Conservation (phyloP, 2,329 filamentous ascomycete genomes). For the Cladophialophora immunda region DNA sequence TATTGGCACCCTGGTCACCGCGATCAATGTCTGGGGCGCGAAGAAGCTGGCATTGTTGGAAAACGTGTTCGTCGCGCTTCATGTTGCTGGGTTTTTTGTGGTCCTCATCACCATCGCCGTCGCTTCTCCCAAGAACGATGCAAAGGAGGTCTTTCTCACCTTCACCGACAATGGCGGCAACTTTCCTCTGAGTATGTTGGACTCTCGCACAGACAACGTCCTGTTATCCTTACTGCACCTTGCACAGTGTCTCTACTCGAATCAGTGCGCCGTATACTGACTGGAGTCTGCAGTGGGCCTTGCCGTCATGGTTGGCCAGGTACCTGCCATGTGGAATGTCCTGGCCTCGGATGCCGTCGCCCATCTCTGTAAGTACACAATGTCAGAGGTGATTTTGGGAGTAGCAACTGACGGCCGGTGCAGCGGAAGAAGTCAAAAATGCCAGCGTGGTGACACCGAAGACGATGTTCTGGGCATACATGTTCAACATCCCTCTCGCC, state of each 20-base stretch:
- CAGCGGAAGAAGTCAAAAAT: slow-evolving; percentile 59
- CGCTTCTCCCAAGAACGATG: slow-evolving; percentile 45
- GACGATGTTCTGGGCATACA: slow-evolving; percentile 52
- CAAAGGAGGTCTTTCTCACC: slow-evolving; percentile 47
- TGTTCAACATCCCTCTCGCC: slow-evolving; percentile 55
- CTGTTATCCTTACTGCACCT: not conserved
- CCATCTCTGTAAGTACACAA: slow-evolving; percentile 44
- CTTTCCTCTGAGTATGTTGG: slow-evolving; percentile 16
- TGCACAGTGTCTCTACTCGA: not conserved
- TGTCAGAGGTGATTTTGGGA: not conserved
- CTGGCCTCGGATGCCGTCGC: slow-evolving; percentile 44
- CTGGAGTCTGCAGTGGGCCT: slow-evolving; percentile 43
- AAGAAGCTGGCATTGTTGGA: slow-evolving; percentile 49
- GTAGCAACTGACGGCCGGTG: slow-evolving; percentile 4
- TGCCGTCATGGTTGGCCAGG: slow-evolving; percentile 50
- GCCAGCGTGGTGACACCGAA: slow-evolving; percentile 56
- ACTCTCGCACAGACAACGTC: not conserved
- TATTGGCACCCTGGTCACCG: slow-evolving; percentile 53
- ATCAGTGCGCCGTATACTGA: not conserved
- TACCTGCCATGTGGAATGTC: slow-evolving; percentile 45
- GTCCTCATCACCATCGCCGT: slow-evolving; percentile 46
- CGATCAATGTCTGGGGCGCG: slow-evolving; percentile 51
- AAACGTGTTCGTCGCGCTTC: slow-evolving; percentile 49
- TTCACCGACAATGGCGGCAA: slow-evolving; percentile 49
- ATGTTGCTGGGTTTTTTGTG: slow-evolving; percentile 49